A percentile compares a stretch with the other conserved stretches of the same genome.
Conservation (phyloP, 1,139 yeast genomes). For the Taphrina betulina region DNA sequence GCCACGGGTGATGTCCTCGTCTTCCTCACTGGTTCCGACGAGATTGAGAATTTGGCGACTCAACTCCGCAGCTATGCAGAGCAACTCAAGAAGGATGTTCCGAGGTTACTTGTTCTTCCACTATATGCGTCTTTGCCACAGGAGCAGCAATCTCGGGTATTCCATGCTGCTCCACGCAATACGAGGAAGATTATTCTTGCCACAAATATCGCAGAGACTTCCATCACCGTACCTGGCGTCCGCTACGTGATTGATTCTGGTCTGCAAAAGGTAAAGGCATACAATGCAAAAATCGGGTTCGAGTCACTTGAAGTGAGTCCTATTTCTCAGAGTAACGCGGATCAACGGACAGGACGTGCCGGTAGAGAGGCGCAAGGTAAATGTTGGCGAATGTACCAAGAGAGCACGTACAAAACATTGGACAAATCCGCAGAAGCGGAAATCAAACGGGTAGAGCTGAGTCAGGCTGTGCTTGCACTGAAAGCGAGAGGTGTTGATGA, state of each 20-base stretch:
- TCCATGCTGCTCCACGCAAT: slow-evolving; percentile 57
- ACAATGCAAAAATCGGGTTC: slow-evolving; percentile 48
- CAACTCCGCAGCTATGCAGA: slow-evolving; percentile 62
- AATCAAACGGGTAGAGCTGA: slow-evolving; percentile 78
- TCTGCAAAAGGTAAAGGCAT: slow-evolving; percentile 74
- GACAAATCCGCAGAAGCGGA: slow-evolving; percentile 88
- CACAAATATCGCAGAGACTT: slow-evolving; percentile 95
- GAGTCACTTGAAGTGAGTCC: slow-evolving; percentile 90
- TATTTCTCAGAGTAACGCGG: slow-evolving; percentile 89
- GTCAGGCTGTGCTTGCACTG: slow-evolving; percentile 77
- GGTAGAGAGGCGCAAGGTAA: slow-evolving; percentile 96
- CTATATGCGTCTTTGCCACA: slow-evolving; percentile 93
- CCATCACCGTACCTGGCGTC: slow-evolving; percentile 94
- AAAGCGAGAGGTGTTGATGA: slow-evolving; percentile 83
- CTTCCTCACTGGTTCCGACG: slow-evolving; percentile 95
- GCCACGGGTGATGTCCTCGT: slow-evolving; percentile 81
- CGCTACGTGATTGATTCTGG: slow-evolving; percentile 92
- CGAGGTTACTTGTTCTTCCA: slow-evolving; percentile 71
- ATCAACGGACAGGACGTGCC: slow-evolving; percentile 96
- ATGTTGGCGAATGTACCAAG: slow-evolving; percentile 80
- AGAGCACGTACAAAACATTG: slow-evolving; percentile 60
- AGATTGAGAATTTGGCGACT: slow-evolving; percentile 80
- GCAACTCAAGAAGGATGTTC: slow-evolving; percentile 41
- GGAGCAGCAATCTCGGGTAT: slow-evolving; percentile 73
- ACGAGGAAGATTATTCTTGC: slow-evolving; percentile 83